Evolutionary conservation across 2,329 filamentous ascomycete species (phyloP).

Genomic region (Metarhizium rileyi): DNA sequence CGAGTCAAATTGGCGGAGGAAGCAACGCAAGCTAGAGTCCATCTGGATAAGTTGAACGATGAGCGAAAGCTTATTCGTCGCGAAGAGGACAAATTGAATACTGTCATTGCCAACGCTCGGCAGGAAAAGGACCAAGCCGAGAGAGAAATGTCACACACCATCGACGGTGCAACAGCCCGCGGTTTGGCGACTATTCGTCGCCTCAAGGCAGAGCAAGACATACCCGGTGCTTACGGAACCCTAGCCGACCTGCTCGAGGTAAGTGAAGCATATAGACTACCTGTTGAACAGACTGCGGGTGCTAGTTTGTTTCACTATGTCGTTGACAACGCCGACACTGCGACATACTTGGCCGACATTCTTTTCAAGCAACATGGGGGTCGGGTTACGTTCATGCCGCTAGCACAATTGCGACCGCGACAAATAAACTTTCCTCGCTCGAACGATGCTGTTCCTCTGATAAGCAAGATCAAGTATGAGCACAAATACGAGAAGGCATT

Average conservation of each 20-base stretch:
- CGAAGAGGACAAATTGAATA: slow-evolving; percentile 79
- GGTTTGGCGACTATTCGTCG: slow-evolving; percentile 81
- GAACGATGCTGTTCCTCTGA: slow-evolving; percentile 76
- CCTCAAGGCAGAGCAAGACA: slow-evolving; percentile 67
- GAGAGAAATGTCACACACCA: slow-evolving; percentile 66
- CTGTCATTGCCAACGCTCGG: slow-evolving; percentile 63
- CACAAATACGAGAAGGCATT: slow-evolving; percentile 72
- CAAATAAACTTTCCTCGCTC: slow-evolving; percentile 71
- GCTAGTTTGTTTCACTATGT: slow-evolving; percentile 92
- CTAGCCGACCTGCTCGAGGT: slow-evolving; percentile 89
- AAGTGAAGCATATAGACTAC: slow-evolving; percentile 72
- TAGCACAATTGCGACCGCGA: slow-evolving; percentile 68
- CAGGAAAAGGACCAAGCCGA: slow-evolving; percentile 72
- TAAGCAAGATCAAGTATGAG: slow-evolving; percentile 78
- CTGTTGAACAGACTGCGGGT: slow-evolving; percentile 87
- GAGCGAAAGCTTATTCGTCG: slow-evolving; percentile 80
- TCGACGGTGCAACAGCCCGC: slow-evolving; percentile 80
- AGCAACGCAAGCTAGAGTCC: slow-evolving; percentile 67
- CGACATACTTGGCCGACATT: slow-evolving; percentile 68
- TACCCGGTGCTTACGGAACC: slow-evolving; percentile 85
- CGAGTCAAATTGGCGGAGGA: slow-evolving; percentile 64
- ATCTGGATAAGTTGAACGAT: slow-evolving; percentile 69
- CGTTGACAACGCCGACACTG: slow-evolving; percentile 84
- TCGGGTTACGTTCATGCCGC: slow-evolving; percentile 87
- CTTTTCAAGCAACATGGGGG: slow-evolving; percentile 74